These are phyloP conservation scores for Crucihimalaya himalaica DNA, from an alignment of 345 rosid genomes.

Conservation along the genomic window DNA sequence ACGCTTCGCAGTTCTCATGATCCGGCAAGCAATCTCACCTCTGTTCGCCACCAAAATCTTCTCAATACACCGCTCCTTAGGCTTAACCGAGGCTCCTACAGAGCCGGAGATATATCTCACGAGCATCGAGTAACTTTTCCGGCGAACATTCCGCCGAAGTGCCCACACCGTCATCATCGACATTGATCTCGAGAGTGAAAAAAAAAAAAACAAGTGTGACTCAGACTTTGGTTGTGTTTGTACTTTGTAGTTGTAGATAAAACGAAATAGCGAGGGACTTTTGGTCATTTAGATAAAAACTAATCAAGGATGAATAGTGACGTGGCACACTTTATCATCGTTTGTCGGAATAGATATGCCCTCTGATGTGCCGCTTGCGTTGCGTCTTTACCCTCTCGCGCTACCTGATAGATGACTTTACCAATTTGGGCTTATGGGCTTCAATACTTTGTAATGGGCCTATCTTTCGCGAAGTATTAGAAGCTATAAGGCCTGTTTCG, in stretches of 20 bases:
- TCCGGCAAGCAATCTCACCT: constrained; percentile 88
- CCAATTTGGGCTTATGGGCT: constrained; percentile 18
- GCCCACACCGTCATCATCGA: constrained; percentile 52
- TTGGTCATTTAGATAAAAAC: not conserved
- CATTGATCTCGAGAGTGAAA: constrained; percentile 43
- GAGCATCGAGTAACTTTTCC: constrained; percentile 38
- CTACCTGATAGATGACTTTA: no score
- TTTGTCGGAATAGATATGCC: constrained; percentile 34
- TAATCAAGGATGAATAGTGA: not conserved
- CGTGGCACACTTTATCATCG: constrained; percentile 30
- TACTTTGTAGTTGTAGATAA: not conserved
- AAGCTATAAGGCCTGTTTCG: not conserved
- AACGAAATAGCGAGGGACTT: not conserved
- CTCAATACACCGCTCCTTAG: constrained; percentile 52
- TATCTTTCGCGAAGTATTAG: not conserved
- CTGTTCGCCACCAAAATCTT: constrained; percentile 79
- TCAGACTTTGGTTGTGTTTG: not conserved
- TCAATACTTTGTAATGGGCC: not conserved
- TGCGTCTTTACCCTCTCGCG: constrained; percentile 30
- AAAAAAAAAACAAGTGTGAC: constrained; percentile 19
- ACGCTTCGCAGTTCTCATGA: constrained; percentile 78
- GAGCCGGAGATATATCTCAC: constrained; percentile 41
- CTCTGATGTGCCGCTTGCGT: constrained; percentile 42
- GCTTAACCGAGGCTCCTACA: constrained; percentile 1
- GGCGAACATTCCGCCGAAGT: constrained; percentile 53